These are phyloP conservation scores for Heterobasidion occidentale DNA, from an alignment of 1,284 basidiomycete species.

Conservation along the genomic window DNA sequence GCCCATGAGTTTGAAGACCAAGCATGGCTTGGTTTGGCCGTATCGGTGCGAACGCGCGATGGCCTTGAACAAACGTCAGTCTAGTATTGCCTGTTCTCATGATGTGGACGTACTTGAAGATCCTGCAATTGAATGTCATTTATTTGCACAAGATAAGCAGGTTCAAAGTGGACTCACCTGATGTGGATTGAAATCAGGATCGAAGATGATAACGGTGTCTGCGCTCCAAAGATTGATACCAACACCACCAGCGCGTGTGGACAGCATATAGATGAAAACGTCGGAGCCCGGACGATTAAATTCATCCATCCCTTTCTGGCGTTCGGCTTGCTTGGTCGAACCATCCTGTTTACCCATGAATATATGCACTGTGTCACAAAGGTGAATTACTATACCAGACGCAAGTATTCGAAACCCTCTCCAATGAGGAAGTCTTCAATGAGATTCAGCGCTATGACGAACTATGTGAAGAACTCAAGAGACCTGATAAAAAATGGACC, in stretches of 20 bases:
- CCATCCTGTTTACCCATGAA: slow-evolving; percentile 61
- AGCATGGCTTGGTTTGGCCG: slow-evolving; percentile 74
- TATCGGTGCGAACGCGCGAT: slow-evolving; percentile 85
- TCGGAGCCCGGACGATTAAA: slow-evolving; percentile 87
- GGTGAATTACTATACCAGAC: slow-evolving; percentile 54
- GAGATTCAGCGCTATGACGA: slow-evolving; percentile 85
- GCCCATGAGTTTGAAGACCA: slow-evolving; percentile 90
- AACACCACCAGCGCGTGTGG: slow-evolving; percentile 93
- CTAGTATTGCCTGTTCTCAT: not conserved
- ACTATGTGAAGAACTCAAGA: slow-evolving; percentile 39
- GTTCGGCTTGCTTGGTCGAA: slow-evolving; percentile 76
- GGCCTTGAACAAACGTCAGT: slow-evolving; percentile 41
- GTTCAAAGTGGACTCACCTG: slow-evolving; percentile 38
- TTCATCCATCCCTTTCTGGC: slow-evolving; percentile 92
- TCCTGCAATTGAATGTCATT: slow-evolving; percentile 32
- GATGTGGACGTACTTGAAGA: slow-evolving; percentile 46
- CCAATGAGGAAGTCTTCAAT: slow-evolving; percentile 92
- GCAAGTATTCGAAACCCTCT: slow-evolving; percentile 84
- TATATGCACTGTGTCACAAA: not conserved
- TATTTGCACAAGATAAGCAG: not conserved
- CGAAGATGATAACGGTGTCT: slow-evolving; percentile 89
- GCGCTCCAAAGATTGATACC: slow-evolving; percentile 90
- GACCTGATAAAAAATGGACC: not conserved
- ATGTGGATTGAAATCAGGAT: slow-evolving; percentile 94
- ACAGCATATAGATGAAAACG: slow-evolving; percentile 85